A percentile compares a stretch with the other conserved stretches of the same genome.
phyloP scores from a whole-genome alignment of 768 basidiomycete species.

The Suillus cothurnatus region DNA sequence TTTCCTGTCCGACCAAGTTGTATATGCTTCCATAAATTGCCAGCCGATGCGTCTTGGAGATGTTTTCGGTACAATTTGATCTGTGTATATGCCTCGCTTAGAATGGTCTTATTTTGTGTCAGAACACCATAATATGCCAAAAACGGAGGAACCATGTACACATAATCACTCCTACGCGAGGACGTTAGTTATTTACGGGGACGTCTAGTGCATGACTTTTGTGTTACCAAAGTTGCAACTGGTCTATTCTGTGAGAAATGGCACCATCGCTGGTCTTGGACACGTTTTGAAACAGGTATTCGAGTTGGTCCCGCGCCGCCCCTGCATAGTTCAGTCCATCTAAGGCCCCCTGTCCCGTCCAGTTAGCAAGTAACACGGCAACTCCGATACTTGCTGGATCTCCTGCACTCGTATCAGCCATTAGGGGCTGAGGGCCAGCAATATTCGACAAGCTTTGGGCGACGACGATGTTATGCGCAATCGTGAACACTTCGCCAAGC shows the following conservation, averaged over 20 bases:
- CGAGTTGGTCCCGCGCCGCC: conserved; percentile 67
- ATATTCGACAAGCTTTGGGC: conserved; percentile 45
- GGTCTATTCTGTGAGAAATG: conserved; percentile 69
- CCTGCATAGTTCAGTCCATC: conserved; percentile 57
- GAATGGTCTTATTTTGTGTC: conserved; percentile 56
- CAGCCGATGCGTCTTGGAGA: conserved; percentile 51
- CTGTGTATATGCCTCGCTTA: conserved; percentile 70
- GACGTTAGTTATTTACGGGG: background rate
- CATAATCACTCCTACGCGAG: conserved; percentile 65
- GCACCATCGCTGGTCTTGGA: conserved; percentile 76
- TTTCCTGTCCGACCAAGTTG: conserved; percentile 50
- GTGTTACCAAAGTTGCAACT: conserved; percentile 73
- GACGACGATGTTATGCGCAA: conserved; percentile 52
- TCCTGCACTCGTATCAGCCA: conserved; percentile 60
- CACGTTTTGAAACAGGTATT: conserved; percentile 57
- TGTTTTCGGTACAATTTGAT: conserved; percentile 70
- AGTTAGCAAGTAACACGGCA: conserved; percentile 64
- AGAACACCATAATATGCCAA: conserved; percentile 80
- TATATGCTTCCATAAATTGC: conserved; percentile 79
- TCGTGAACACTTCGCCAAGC: conserved; percentile 57
- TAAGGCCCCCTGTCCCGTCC: conserved; percentile 40
- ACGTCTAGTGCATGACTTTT: background rate
- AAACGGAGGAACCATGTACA: conserved; percentile 88
- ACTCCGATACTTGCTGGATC: conserved; percentile 84
- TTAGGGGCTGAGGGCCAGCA: conserved; percentile 58